Evolutionary conservation across 2,329 filamentous ascomycete genomes (phyloP).

Genomic region (Ambrosiella cleistominuta): DNA sequence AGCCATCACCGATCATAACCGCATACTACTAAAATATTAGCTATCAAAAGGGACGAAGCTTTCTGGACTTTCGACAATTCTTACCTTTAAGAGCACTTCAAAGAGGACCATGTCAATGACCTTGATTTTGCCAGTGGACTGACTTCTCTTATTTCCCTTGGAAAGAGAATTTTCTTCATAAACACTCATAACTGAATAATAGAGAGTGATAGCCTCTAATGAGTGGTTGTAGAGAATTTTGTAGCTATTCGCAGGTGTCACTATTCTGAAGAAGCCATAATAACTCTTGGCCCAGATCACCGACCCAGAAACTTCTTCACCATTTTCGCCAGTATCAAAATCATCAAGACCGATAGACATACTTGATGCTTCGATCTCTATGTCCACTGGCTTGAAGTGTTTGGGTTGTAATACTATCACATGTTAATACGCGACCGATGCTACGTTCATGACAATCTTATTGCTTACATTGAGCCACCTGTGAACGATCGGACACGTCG

Average conservation of each 20-base stretch:
- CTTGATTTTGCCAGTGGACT: slow-evolving; percentile 17
- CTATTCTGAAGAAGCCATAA: slow-evolving; percentile 51
- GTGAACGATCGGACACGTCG: slow-evolving; percentile 25
- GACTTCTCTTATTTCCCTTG: slow-evolving; percentile 18
- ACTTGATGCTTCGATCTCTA: slow-evolving; percentile 34
- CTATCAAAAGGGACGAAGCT: background rate
- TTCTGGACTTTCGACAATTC: background rate
- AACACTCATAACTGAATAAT: slow-evolving; percentile 44
- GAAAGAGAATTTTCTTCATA: slow-evolving; percentile 27
- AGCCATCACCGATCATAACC: slow-evolving; percentile 33
- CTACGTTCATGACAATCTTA: slow-evolving; percentile 2
- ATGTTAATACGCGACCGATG: background rate
- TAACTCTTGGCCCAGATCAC: slow-evolving; percentile 48
- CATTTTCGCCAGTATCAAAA: slow-evolving; percentile 1
- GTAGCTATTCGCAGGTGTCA: slow-evolving; percentile 38
- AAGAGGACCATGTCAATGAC: slow-evolving; percentile 19
- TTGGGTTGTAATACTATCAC: slow-evolving; percentile 8
- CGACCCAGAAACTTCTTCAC: slow-evolving; percentile 24
- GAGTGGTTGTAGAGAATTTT: slow-evolving; percentile 38
- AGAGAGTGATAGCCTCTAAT: slow-evolving; percentile 43
- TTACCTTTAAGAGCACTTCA: slow-evolving; percentile 21
- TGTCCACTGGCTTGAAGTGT: slow-evolving; percentile 18
- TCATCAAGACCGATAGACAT: slow-evolving; percentile 33
- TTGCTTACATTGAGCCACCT: slow-evolving; percentile 22
- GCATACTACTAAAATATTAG: slow-evolving; percentile 26